Percentiles rank a stretch among this genome's conserved stretches.
Evolutionary conservation across 2,329 filamentous ascomycete genomes (phyloP).

Genomic region (Colletotrichum lini): DNA sequence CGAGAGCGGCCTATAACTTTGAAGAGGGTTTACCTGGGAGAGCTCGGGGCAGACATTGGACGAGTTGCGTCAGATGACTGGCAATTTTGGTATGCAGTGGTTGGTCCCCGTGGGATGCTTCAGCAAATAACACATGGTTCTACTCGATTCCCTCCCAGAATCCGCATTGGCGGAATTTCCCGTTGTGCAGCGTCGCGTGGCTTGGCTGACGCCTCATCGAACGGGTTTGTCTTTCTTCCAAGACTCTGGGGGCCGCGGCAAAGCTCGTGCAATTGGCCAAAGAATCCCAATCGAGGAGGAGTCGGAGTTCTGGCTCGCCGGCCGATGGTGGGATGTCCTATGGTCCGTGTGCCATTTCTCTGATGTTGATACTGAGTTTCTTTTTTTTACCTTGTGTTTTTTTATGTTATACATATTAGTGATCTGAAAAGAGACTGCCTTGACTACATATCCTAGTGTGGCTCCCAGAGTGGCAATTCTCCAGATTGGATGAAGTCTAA

Average conservation of each 20-base stretch:
- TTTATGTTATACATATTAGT: too few species aligned
- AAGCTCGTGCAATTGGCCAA: background rate
- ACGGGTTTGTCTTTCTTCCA: slow-evolving; percentile 32
- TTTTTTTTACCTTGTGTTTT: background rate
- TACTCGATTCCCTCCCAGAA: too few species aligned
- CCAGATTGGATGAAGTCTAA: too few species aligned
- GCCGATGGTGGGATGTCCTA: background rate
- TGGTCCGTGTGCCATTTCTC: background rate
- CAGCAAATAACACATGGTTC: background rate
- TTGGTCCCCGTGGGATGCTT: background rate
- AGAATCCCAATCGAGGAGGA: background rate
- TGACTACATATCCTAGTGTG: too few species aligned
- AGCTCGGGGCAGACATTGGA: slow-evolving; percentile 8
- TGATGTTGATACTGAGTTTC: background rate
- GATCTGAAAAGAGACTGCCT: too few species aligned
- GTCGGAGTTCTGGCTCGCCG: too few species aligned
- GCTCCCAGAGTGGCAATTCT: too few species aligned
- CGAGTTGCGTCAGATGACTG: slow-evolving; percentile 1
- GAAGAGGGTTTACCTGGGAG: background rate
- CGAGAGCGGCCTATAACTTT: background rate
- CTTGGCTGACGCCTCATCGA: slow-evolving; percentile 37
- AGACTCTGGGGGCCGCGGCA: slow-evolving; percentile 3
- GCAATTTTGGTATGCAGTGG: background rate
- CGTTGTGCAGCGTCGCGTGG: slow-evolving; percentile 13
- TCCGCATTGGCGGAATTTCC: background rate